Conservation (phyloP, 495 filamentous ascomycete genomes). For the Xylaria venustula region DNA sequence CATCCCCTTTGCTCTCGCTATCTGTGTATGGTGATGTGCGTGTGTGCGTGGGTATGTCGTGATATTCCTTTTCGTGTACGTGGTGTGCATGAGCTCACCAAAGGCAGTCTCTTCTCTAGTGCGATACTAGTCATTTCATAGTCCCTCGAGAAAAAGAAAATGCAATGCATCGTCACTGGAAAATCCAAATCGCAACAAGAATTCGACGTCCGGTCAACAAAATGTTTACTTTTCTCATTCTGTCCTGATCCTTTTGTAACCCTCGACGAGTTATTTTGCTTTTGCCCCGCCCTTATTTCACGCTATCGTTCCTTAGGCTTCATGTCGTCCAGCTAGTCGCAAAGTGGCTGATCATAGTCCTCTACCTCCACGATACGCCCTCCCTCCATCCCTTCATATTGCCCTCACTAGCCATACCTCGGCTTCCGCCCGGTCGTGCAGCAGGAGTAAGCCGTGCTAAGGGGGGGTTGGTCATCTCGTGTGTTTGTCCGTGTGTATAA, state of each 20-base stretch:
- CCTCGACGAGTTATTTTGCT: conserved; percentile 11
- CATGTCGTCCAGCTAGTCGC: neutral
- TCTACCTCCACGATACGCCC: neutral
- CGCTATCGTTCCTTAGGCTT: neutral
- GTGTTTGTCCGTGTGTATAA: neutral
- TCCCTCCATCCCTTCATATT: neutral
- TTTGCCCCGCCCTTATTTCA: conserved; percentile 9
- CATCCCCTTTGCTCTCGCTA: no score
- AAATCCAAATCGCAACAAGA: neutral
- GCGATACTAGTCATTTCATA: conserved; percentile 2
- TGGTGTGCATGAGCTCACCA: neutral
- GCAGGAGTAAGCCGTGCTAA: neutral
- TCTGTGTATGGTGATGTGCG: neutral
- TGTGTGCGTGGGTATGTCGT: neutral
- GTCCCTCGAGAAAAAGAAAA: conserved; percentile 1
- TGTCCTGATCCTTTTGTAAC: neutral
- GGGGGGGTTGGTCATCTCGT: neutral
- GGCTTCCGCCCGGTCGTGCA: neutral
- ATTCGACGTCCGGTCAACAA: neutral
- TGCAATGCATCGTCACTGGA: neutral
- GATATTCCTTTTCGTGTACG: neutral
- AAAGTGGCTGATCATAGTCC: neutral
- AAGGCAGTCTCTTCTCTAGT: neutral
- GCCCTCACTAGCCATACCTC: neutral
- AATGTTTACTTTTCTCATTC: conserved; percentile 1